Evolutionary conservation across 164 flowering plant genomes (phyloP), one percentile per base, ranked within the genome.

Genomic region (Berberis vulgaris): DNA sequence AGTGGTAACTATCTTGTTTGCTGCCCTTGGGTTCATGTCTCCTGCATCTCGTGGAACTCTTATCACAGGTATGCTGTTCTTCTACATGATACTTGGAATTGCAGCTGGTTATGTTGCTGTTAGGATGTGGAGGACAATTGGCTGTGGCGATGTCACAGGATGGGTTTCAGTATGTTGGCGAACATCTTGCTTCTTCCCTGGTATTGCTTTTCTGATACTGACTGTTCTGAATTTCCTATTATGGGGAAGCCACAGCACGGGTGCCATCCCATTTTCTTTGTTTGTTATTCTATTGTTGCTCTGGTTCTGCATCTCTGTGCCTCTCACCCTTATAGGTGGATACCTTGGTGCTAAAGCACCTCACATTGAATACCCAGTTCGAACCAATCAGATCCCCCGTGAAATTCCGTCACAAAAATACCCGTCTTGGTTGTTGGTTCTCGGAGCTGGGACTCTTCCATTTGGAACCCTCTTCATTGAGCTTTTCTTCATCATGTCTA

Each of bases 21-120:
- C 88, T 56, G 85, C 85, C 13, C 80, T 84, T 45, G 88, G 85
- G 45, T 84, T 84, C 68, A 84, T 84, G 85, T 82, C 88, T 2
- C 88, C 85, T 3, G 88, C 85, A 13, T 84, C 88, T 59, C 82
- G 84, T 38, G 88, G 88, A 45, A 73, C 81, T 44, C 85, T 84
- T 38, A 44, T 84, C 45, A 74, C 81, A 45, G 85, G 88, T 54
- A 84, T 84, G 88, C 75, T 84, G 10, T 67, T 82, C 64, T 74
- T 81, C 79, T 84, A 82, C 74, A 66, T 84, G 82, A 62, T 84
- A 52, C 80, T 84, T 61, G 88, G 88, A 13, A 69, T 82, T 65
- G 83, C 79, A 56, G 88, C 85, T 61, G 85, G 88, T 45, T 84
- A 82, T 76, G 85, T 80, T 53, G 80, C 84, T 6, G 81, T 82